Evolutionary conservation across 164 flowering plant genomes (phyloP).

Genomic region (Vitis cinerea): DNA sequence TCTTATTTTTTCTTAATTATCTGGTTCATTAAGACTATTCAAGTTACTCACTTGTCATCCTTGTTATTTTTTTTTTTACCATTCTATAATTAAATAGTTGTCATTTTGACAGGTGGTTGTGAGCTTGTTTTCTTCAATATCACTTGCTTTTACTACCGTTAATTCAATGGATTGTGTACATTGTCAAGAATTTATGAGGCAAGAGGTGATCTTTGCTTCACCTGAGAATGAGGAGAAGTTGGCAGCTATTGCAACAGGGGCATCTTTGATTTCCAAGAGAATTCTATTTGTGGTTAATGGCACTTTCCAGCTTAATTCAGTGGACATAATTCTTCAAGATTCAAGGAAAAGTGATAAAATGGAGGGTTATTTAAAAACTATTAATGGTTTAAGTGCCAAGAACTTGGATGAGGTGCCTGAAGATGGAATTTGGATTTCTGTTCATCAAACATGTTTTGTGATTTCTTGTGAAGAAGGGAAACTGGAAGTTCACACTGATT

Average conservation of each 20-base stretch:
- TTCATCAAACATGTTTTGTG: constrained; percentile 31
- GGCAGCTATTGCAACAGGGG: constrained; percentile 8
- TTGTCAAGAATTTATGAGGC: constrained; percentile 24
- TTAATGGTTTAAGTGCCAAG: constrained; percentile 23
- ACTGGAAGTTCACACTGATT: constrained; percentile 26
- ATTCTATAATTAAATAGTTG: constrained; percentile 1
- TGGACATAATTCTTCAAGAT: constrained; percentile 47
- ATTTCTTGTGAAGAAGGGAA: constrained; percentile 42
- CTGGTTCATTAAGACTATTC: background rate
- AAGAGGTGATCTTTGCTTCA: constrained; percentile 14
- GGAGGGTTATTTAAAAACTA: constrained; percentile 8
- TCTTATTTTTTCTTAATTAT: background rate
- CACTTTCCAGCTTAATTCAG: constrained; percentile 41
- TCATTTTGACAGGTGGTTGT: constrained; percentile 46
- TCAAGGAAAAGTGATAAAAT: constrained; percentile 29
- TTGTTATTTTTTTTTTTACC: background rate
- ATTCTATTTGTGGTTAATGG: constrained; percentile 30
- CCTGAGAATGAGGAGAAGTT: constrained; percentile 18
- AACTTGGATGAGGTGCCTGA: constrained; percentile 36
- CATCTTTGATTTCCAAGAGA: constrained; percentile 22
- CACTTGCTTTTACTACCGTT: constrained; percentile 24
- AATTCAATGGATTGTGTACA: constrained; percentile 15
- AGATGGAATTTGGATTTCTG: constrained; percentile 49
- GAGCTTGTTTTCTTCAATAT: constrained; percentile 27
- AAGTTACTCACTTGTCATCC: background rate